Evolutionary conservation across 805 yeast genomes (phyloP).

Genomic region (Helenozyma baotianmanensis): DNA sequence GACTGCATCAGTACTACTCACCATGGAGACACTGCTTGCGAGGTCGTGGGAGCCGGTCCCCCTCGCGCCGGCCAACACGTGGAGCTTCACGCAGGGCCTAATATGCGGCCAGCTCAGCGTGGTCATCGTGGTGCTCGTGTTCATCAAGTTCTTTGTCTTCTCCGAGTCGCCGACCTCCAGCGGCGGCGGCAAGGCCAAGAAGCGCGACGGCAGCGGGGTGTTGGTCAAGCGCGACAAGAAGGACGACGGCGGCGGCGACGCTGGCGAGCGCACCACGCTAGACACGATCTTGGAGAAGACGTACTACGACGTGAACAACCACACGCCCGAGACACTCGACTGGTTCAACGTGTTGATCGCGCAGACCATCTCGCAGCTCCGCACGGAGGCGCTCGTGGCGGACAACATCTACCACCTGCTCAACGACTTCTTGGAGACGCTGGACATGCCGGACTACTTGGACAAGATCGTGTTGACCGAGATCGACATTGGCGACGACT

Average conservation of each 20-base stretch:
- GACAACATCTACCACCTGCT: conserved; percentile 82
- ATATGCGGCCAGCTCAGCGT: conserved; percentile 72
- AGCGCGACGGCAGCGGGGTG: conserved; percentile 28
- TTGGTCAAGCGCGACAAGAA: conserved; percentile 30
- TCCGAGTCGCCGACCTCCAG: conserved; percentile 48
- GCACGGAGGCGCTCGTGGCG: conserved; percentile 82
- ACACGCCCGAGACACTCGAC: conserved; percentile 85
- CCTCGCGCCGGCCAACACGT: conserved; percentile 16
- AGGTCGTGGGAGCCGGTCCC: not conserved
- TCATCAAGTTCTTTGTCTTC: conserved; percentile 72
- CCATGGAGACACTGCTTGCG: too few relatives aligned
- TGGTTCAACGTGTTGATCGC: conserved; percentile 96
- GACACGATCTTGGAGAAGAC: conserved; percentile 77
- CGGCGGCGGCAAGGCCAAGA: conserved; percentile 13
- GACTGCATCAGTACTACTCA: too few relatives aligned
- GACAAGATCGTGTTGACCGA: conserved; percentile 79
- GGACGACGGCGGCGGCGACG: conserved; percentile 6
- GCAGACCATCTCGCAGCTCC: conserved; percentile 78
- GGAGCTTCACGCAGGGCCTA: conserved; percentile 79
- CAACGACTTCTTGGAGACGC: conserved; percentile 57
- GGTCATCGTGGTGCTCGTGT: conserved; percentile 54
- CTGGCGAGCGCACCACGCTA: conserved; percentile 18
- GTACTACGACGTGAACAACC: conserved; percentile 84
- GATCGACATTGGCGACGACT: conserved; percentile 90
- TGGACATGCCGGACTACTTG: conserved; percentile 73